Evolutionary conservation across 352 stramenopile species (phyloP).

Genomic region (Phytopythium montanum): DNA sequence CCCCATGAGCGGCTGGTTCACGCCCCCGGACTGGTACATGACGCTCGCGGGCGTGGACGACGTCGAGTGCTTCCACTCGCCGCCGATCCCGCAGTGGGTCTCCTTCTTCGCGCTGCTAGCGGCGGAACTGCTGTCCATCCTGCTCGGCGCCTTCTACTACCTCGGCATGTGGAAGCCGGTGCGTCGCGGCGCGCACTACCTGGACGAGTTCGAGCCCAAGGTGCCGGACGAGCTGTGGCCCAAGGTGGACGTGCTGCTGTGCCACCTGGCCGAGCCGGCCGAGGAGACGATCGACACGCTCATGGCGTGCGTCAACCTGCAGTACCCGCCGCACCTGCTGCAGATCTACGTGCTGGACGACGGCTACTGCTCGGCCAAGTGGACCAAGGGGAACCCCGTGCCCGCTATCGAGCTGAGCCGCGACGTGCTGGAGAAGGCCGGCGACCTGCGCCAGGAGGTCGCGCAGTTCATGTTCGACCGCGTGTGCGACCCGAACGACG

Average conservation of each 20-base stretch:
- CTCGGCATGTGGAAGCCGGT: constrained; percentile 89
- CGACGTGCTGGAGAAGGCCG: constrained; percentile 67
- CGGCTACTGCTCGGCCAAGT: constrained; percentile 81
- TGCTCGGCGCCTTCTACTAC: constrained; percentile 80
- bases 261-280: constrained; percentile 78
- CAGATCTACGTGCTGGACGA: constrained; percentile 87
- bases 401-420: constrained; percentile 76
- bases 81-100: constrained; percentile 73
- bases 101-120: constrained; percentile 73
- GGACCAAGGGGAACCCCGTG: constrained; percentile 69
- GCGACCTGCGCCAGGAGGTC: constrained; percentile 78
- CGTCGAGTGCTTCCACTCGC: constrained; percentile 73
- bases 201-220: constrained; percentile 82
- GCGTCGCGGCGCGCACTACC: constrained; percentile 83
- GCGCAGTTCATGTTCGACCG: constrained; percentile 89
- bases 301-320: constrained; percentile 84
- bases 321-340: constrained; percentile 84
- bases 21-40: constrained; percentile 74
- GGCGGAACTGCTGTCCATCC: constrained; percentile 62
- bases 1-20: constrained; percentile 68
- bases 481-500: constrained; percentile 81
- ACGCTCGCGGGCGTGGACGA: constrained; percentile 66
- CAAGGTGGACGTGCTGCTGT: constrained; percentile 81
- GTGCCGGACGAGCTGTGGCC: constrained; percentile 82
- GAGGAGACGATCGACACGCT: constrained; percentile 86